Evolutionary conservation across 176 grass and related monocot genomes (phyloP).

Genomic region (Avena sativa): DNA sequence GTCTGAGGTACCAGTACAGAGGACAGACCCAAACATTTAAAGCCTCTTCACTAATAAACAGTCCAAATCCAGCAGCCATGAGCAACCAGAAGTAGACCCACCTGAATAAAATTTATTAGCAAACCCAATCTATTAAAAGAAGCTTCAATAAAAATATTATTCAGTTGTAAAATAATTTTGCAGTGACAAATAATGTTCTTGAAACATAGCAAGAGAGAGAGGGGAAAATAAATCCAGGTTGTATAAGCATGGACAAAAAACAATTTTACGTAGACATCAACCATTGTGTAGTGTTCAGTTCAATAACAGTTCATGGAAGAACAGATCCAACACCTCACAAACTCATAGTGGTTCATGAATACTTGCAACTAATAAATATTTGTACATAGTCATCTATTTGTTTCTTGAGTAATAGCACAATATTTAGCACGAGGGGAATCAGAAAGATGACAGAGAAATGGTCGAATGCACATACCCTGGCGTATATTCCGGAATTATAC

Average conservation of each 20-base stretch:
- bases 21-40: slow-evolving; percentile 96
- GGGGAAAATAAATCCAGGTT: neutral
- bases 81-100: slow-evolving; percentile 97
- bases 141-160: neutral
- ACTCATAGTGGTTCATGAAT: neutral
- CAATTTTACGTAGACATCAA: neutral
- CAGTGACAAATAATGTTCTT: neutral
- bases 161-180: slow-evolving; percentile 6
- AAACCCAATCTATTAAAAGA: slow-evolving; percentile 8
- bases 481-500: slow-evolving; percentile 76
- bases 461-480: slow-evolving; percentile 65
- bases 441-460: slow-evolving; percentile 20
- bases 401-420: neutral
- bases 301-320: neutral
- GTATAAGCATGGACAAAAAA: neutral
- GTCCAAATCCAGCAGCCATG: slow-evolving; percentile 86
- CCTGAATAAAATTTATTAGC: slow-evolving; percentile 51
- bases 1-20: slow-evolving; percentile 69
- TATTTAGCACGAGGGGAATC: slow-evolving; percentile 21
- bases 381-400: neutral
- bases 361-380: neutral
- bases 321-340: neutral
- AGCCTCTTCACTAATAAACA: slow-evolving; percentile 91
- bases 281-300: slow-evolving; percentile 1
- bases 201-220: neutral